phyloP scores from a whole-genome alignment of 176 grass and related monocot genomes.

The Canna indica region DNA sequence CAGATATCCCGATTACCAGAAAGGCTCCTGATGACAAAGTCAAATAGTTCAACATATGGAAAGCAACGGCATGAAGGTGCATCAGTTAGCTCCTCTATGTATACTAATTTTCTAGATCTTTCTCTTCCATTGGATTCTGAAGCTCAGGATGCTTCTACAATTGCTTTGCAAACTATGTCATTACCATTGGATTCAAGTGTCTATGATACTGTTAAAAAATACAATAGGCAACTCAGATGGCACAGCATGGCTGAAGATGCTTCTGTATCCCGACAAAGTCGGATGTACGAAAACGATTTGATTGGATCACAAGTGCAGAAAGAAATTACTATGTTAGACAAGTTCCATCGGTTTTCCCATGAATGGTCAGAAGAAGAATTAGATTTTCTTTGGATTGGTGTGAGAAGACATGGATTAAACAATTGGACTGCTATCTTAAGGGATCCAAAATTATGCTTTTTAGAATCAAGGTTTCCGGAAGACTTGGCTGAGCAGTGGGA shows the following conservation, averaged over 20 bases:
- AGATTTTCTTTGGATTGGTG: constrained; percentile 97
- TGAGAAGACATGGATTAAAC: constrained; percentile 74
- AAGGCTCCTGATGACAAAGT: constrained; percentile 22
- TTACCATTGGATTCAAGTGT: constrained; percentile 27
- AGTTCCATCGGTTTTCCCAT: constrained; percentile 22
- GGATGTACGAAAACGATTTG: constrained; percentile 22
- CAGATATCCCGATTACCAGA: not conserved
- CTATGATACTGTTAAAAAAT: constrained; percentile 33
- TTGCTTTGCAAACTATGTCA: constrained; percentile 22
- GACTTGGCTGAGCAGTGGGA: constrained; percentile 79
- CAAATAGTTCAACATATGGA: constrained; percentile 23
- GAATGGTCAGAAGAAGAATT: constrained; percentile 90
- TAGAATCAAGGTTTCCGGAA: constrained; percentile 42
- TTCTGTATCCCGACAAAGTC: constrained; percentile 24
- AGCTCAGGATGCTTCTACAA: constrained; percentile 12
- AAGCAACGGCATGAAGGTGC: constrained; percentile 30
- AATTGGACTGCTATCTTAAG: constrained; percentile 74
- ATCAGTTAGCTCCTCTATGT: constrained; percentile 22
- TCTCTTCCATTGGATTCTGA: constrained; percentile 24
- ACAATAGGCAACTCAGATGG: constrained; percentile 28
- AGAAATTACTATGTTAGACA: constrained; percentile 33
- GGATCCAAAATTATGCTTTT: constrained; percentile 56
- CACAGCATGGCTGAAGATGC: constrained; percentile 22
- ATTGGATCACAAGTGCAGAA: constrained; percentile 29
- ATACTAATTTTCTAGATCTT: constrained; percentile 33